phyloP scores from a whole-genome alignment of 2,329 filamentous ascomycete genomes.

The Aspergillus sp. region DNA sequence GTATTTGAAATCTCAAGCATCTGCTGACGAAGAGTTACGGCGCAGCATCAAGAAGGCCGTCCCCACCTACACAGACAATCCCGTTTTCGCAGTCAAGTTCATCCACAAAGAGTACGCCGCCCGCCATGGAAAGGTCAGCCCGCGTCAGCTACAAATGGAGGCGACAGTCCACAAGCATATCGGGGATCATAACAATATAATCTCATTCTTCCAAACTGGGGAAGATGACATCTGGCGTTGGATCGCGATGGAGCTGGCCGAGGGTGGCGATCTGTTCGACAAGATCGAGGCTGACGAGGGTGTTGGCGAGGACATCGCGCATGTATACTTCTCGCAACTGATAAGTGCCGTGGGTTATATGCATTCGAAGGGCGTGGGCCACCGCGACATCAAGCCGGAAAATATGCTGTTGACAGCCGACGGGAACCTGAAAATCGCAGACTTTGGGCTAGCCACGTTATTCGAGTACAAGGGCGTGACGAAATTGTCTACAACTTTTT shows the following conservation, averaged over 20 bases:
- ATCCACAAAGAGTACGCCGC: slow-evolving; percentile 97
- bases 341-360: slow-evolving; percentile 90
- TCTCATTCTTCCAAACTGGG: slow-evolving; percentile 85
- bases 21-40: slow-evolving; percentile 1
- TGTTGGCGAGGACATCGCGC: slow-evolving; percentile 90
- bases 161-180: slow-evolving; percentile 86
- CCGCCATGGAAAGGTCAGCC: slow-evolving; percentile 81
- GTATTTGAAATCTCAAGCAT: slow-evolving; percentile 7
- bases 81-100: slow-evolving; percentile 95
- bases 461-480: slow-evolving; percentile 84
- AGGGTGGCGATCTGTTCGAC: slow-evolving; percentile 95
- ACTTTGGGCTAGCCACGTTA: slow-evolving; percentile 93
- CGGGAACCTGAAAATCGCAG: slow-evolving; percentile 89
- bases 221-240: slow-evolving; percentile 88
- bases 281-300: slow-evolving; percentile 98
- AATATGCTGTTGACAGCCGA: slow-evolving; percentile 86
- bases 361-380: slow-evolving; percentile 92
- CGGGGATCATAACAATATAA: slow-evolving; percentile 87
- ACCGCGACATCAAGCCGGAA: slow-evolving; percentile 90
- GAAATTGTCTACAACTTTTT: slow-evolving; percentile 84
- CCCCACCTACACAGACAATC: slow-evolving; percentile 67
- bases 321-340: slow-evolving; percentile 93
- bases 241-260: slow-evolving; percentile 97
- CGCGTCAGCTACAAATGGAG: slow-evolving; percentile 90
- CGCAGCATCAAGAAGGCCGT: slow-evolving; percentile 87